Conservation (phyloP, 2,329 filamentous ascomycete species). For the Dothidotthia symphoricarpi region DNA sequence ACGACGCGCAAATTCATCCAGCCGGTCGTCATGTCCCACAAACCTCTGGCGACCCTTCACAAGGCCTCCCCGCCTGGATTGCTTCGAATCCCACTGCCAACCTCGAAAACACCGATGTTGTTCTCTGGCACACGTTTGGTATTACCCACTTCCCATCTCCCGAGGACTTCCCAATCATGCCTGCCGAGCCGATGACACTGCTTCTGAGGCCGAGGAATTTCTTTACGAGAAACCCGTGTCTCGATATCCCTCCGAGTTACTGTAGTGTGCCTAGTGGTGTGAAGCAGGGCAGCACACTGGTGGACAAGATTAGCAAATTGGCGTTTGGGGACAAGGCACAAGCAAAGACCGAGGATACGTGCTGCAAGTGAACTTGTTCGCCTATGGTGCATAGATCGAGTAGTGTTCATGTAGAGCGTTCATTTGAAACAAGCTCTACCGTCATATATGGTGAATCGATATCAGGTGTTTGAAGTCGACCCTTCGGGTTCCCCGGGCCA, state of each 20-base stretch:
- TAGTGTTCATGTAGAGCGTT: no score
- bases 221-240: constrained; percentile 73
- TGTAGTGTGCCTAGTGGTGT: constrained; percentile 70
- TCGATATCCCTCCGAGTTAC: constrained; percentile 79
- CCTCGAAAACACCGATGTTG: constrained; percentile 80
- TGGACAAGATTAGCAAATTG: constrained; percentile 53
- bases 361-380: no score
- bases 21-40: constrained; percentile 86
- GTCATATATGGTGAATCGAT: no score
- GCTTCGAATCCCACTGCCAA: constrained; percentile 62
- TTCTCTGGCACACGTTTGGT: constrained; percentile 93
- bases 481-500: no score
- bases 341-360: constrained; percentile 7
- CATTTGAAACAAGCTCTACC: no score
- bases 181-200: constrained; percentile 73
- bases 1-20: constrained; percentile 78
- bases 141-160: constrained; percentile 85
- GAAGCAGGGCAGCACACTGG: constrained; percentile 47
- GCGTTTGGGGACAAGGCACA: constrained; percentile 48
- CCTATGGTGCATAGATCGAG: no score
- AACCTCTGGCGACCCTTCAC: constrained; percentile 74
- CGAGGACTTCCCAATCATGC: constrained; percentile 93
- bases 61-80: constrained; percentile 75
- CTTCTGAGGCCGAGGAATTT: constrained; percentile 78
- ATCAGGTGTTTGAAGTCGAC: no score